phyloP scores from a whole-genome alignment of 2,329 filamentous ascomycete genomes.

The Basipetospora sp. region DNA sequence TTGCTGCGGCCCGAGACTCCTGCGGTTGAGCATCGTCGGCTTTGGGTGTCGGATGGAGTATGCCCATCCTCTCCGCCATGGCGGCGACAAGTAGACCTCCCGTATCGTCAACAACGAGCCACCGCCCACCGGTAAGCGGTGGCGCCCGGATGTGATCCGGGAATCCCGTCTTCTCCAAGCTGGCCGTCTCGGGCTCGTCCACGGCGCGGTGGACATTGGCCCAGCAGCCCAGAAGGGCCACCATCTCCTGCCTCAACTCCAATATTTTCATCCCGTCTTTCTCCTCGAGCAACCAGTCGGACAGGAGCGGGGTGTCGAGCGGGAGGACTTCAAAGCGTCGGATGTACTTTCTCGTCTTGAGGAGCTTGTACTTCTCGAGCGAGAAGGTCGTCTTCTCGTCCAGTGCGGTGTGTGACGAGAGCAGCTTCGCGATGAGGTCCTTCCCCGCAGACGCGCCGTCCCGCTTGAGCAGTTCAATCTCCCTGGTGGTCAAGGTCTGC shows the following conservation, averaged over 20 bases:
- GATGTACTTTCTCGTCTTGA: slow-evolving; percentile 89
- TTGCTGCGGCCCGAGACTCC: background rate
- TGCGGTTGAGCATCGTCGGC: slow-evolving; percentile 1
- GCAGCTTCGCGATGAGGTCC: slow-evolving; percentile 82
- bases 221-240: slow-evolving; percentile 75
- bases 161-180: slow-evolving; percentile 7
- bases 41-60: slow-evolving; percentile 41
- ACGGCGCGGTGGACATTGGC: slow-evolving; percentile 70
- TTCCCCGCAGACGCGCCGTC: slow-evolving; percentile 66
- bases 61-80: slow-evolving; percentile 76
- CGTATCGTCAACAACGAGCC: slow-evolving; percentile 76
- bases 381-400: slow-evolving; percentile 92
- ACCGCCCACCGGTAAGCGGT: slow-evolving; percentile 33
- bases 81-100: slow-evolving; percentile 69
- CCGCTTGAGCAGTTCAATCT: slow-evolving; percentile 59
- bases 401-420: slow-evolving; percentile 75
- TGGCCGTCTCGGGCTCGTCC: slow-evolving; percentile 16
- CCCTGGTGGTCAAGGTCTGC: slow-evolving; percentile 64
- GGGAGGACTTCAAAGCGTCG: slow-evolving; percentile 74
- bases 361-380: slow-evolving; percentile 84
- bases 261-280: slow-evolving; percentile 61
- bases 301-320: slow-evolving; percentile 62
- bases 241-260: slow-evolving; percentile 71
- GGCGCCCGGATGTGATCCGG: slow-evolving; percentile 5
- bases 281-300: slow-evolving; percentile 64